These are phyloP conservation scores for Cadophora sp. DNA, from an alignment of 2,329 filamentous ascomycete genomes.

Conservation along the genomic window DNA sequence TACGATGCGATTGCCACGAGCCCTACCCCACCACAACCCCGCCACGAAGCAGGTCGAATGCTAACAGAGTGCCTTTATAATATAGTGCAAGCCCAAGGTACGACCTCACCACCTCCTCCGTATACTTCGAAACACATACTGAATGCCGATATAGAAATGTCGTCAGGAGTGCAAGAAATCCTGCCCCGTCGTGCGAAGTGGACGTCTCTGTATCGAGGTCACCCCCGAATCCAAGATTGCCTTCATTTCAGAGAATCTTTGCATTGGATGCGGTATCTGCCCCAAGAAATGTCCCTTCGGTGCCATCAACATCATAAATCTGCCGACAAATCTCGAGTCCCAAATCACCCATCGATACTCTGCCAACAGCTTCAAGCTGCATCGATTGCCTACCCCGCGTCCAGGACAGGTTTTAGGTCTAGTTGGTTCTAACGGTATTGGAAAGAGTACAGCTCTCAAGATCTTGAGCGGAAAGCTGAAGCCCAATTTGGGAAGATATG, in stretches of 20 bases:
- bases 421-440: slow-evolving; percentile 99
- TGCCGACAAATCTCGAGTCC: slow-evolving; percentile 98
- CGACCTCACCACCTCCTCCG: slow-evolving; percentile 14
- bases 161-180: slow-evolving; percentile 99
- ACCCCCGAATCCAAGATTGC: slow-evolving; percentile 87
- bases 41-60: slow-evolving; percentile 37
- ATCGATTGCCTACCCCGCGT: slow-evolving; percentile 93
- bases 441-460: slow-evolving; percentile 99
- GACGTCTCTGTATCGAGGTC: slow-evolving; percentile 98
- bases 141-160: slow-evolving; percentile 75
- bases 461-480: slow-evolving; percentile 98
- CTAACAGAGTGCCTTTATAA: slow-evolving; percentile 48
- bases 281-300: slow-evolving; percentile 99
- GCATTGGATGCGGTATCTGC: slow-evolving; percentile 99
- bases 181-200: slow-evolving; percentile 94
- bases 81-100: slow-evolving; percentile 88
- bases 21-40: slow-evolving; percentile 51
- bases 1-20: slow-evolving; percentile 58
- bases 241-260: slow-evolving; percentile 95
- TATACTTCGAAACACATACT: slow-evolving; percentile 38
- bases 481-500: slow-evolving; percentile 93
- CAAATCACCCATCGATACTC: slow-evolving; percentile 99
- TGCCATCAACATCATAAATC: slow-evolving; percentile 99
- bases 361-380: slow-evolving; percentile 99
- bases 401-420: slow-evolving; percentile 95